phyloP scores from a whole-genome alignment of 257 asterid genomes.

The Primulina huaijiensis region DNA sequence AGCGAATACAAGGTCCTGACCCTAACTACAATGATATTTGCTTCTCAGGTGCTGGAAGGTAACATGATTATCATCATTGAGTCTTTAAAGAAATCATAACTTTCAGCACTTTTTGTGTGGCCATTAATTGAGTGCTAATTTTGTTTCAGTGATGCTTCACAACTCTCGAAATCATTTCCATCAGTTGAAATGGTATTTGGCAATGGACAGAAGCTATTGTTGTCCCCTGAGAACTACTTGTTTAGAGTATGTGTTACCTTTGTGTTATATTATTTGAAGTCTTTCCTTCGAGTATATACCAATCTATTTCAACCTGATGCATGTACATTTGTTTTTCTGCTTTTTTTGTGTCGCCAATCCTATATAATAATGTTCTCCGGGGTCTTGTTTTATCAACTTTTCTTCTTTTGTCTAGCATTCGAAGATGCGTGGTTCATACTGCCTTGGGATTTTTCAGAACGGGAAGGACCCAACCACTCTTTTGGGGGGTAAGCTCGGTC shows the following conservation, averaged over 20 bases:
- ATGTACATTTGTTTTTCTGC: slow-evolving; percentile 10
- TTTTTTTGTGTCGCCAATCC: slow-evolving; percentile 13
- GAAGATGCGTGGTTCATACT: slow-evolving; percentile 91
- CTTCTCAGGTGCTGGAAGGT: slow-evolving; percentile 99
- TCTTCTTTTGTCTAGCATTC: slow-evolving; percentile 59
- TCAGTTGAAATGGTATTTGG: slow-evolving; percentile 84
- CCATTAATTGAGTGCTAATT: slow-evolving; percentile 31
- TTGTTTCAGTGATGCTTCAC: slow-evolving; percentile 64
- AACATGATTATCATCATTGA: slow-evolving; percentile 26
- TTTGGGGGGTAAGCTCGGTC: slow-evolving; percentile 67
- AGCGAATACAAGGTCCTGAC: slow-evolving; percentile 86
- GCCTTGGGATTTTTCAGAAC: slow-evolving; percentile 96
- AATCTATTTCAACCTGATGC: slow-evolving; percentile 2
- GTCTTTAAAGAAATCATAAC: slow-evolving; percentile 17
- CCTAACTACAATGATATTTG: slow-evolving; percentile 88
- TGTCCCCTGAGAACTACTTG: slow-evolving; percentile 92
- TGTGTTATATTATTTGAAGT: slow-evolving; percentile 14
- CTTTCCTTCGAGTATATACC: slow-evolving; percentile 9
- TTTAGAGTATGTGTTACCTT: slow-evolving; percentile 59
- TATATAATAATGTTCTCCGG: slow-evolving; percentile 19
- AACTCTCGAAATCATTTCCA: slow-evolving; percentile 73
- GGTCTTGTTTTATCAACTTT: slow-evolving; percentile 17
- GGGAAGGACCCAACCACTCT: slow-evolving; percentile 99
- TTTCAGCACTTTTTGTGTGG: slow-evolving; percentile 21
- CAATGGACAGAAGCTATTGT: slow-evolving; percentile 75